phyloP scores from a whole-genome alignment of 768 basidiomycete genomes.

The Myochromella boudieri region DNA sequence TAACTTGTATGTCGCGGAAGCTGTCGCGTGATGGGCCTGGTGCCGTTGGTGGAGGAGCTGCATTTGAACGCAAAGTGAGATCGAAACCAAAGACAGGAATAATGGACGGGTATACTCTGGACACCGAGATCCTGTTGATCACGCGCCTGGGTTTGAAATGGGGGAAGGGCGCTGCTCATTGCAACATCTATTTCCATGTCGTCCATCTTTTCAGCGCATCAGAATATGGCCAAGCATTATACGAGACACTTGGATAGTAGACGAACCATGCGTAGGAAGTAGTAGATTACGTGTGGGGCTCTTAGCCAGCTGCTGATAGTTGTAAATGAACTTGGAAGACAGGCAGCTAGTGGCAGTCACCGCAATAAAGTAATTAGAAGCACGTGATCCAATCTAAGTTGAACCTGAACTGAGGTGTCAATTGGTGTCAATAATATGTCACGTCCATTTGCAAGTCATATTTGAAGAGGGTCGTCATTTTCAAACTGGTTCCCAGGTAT shows the following conservation, averaged over 20 bases:
- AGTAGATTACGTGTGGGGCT: neutral
- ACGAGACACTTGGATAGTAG: neutral
- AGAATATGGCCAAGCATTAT: neutral
- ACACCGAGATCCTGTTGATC: conserved; percentile 18
- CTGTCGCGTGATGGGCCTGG: conserved; percentile 44
- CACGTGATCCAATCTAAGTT: conserved; percentile 11
- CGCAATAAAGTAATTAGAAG: conserved; percentile 18
- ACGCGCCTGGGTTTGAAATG: conserved; percentile 17
- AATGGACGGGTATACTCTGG: conserved; percentile 13
- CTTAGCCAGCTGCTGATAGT: neutral
- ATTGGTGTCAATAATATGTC: too few relatives aligned
- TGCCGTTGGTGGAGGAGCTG: conserved; percentile 18
- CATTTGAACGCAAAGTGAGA: conserved; percentile 4
- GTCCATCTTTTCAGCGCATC: conserved; percentile 28
- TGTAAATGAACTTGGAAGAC: neutral
- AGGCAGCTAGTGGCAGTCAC: neutral
- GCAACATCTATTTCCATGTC: conserved; percentile 48
- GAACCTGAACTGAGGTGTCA: too few relatives aligned
- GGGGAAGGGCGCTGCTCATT: conserved; percentile 18
- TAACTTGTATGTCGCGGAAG: conserved; percentile 79
- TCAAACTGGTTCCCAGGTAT: too few relatives aligned
- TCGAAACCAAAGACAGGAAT: neutral
- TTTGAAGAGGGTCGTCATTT: too few relatives aligned
- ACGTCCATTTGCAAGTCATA: too few relatives aligned
- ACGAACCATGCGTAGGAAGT: neutral